Conservation (phyloP, 2,329 filamentous ascomycete species). For the Trichoderma endophyticum region DNA sequence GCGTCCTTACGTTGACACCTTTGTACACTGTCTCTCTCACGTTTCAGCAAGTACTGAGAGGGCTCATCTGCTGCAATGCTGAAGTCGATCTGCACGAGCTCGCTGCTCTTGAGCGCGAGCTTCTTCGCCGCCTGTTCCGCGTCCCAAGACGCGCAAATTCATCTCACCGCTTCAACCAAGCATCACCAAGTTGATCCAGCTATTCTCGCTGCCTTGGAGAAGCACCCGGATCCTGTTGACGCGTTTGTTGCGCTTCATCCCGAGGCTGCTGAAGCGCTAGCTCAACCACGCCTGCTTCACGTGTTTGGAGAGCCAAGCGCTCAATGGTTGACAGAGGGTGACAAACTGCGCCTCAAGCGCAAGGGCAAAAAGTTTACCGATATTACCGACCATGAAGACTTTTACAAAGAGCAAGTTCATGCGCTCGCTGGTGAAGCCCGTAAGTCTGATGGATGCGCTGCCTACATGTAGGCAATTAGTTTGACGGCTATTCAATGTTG, state of each 20-base stretch:
- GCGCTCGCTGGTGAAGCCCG: constrained; percentile 30
- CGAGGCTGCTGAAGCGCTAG: constrained; percentile 26
- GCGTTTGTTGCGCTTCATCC: constrained; percentile 28
- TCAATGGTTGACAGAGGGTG: constrained; percentile 67
- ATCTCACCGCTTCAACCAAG: constrained; percentile 15
- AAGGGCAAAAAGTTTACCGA: constrained; percentile 71
- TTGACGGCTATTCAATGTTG: neutral
- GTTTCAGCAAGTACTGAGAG: neutral
- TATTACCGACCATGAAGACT: constrained; percentile 61
- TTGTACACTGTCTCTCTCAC: neutral
- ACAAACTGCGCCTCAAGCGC: constrained; percentile 66
- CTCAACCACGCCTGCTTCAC: constrained; percentile 58
- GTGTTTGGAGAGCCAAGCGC: constrained; percentile 59
- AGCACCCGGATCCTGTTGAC: constrained; percentile 31
- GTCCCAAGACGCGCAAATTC: constrained; percentile 18
- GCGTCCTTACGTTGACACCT: neutral
- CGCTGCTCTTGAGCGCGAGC: constrained; percentile 13
- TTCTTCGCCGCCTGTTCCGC: constrained; percentile 5
- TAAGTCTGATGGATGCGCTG: constrained; percentile 19
- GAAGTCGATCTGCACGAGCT: constrained; percentile 13
- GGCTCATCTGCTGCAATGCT: neutral
- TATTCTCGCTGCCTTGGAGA: constrained; percentile 27
- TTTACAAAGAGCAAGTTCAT: constrained; percentile 32
- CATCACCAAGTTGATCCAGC: constrained; percentile 24
- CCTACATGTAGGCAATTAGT: neutral